Conservation (phyloP, 2,329 filamentous ascomycete species). For the Massarina eburnea region DNA sequence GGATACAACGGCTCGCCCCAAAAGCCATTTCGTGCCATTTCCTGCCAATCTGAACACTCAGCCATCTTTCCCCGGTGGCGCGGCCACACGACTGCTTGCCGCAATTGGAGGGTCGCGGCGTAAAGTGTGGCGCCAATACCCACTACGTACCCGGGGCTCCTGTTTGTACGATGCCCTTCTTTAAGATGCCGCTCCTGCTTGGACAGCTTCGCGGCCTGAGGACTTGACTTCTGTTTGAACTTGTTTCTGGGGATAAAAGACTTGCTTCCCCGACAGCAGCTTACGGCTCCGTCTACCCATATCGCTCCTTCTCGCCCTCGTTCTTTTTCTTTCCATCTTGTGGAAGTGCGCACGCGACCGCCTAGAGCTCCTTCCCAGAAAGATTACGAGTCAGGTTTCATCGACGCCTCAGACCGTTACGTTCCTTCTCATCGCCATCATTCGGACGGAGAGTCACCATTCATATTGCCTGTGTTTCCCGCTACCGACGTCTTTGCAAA, state of each 20-base stretch:
- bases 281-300: neutral
- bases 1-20: conserved; percentile 4
- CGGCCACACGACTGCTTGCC: conserved; percentile 10
- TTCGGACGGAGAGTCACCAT: neutral
- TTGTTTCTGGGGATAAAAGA: neutral
- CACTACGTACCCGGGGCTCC: neutral
- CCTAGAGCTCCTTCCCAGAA: neutral
- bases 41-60: neutral
- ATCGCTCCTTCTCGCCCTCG: neutral
- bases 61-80: no score
- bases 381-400: no score
- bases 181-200: neutral
- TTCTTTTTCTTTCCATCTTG: neutral
- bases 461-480: conserved; percentile 2
- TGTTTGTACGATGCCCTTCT: neutral
- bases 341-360: neutral
- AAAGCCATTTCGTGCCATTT: neutral
- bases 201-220: neutral
- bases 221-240: neutral
- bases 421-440: neutral
- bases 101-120: conserved; percentile 1
- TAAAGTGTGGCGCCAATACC: neutral
- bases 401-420: neutral
- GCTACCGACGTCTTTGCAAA: neutral
- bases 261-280: neutral